phyloP scores from a whole-genome alignment of 2,329 filamentous ascomycete species.

The Paracorniculantispora psalliotae region DNA sequence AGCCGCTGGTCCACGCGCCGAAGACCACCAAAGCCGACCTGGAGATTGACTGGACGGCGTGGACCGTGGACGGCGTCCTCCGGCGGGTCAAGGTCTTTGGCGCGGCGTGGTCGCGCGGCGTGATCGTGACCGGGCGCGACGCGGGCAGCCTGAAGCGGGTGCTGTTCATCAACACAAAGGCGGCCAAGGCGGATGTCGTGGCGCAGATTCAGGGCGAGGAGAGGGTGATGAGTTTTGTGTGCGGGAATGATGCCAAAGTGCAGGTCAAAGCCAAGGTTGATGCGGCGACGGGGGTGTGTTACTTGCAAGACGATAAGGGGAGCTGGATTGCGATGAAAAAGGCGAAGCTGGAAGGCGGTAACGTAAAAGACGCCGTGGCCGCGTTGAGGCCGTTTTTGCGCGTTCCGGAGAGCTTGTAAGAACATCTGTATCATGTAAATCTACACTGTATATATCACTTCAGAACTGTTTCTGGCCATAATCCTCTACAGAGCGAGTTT shows the following conservation, averaged over 20 bases:
- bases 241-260: not conserved
- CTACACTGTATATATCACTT: not conserved
- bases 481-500: too few species aligned
- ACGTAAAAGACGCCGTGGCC: constrained; percentile 21
- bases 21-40: constrained; percentile 66
- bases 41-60: constrained; percentile 54
- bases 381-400: constrained; percentile 21
- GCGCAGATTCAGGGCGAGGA: not conserved
- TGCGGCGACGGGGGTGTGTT: constrained; percentile 18
- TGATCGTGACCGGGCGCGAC: constrained; percentile 17
- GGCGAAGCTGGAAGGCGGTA: constrained; percentile 31
- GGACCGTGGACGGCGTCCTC: constrained; percentile 49
- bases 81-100: constrained; percentile 57
- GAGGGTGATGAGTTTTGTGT: not conserved
- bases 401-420: not conserved
- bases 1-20: constrained; percentile 50
- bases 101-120: constrained; percentile 55
- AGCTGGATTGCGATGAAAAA: constrained; percentile 24
- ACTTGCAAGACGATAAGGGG: constrained; percentile 19
- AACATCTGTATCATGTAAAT: not conserved
- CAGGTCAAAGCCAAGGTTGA: constrained; percentile 14
- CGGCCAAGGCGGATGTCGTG: constrained; percentile 15
- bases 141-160: constrained; percentile 29
- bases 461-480: not conserved
- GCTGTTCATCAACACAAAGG: constrained; percentile 33